Evolutionary conservation across 371 early-diverging fungal species (phyloP).

Genomic region (Mortierella sp.): DNA sequence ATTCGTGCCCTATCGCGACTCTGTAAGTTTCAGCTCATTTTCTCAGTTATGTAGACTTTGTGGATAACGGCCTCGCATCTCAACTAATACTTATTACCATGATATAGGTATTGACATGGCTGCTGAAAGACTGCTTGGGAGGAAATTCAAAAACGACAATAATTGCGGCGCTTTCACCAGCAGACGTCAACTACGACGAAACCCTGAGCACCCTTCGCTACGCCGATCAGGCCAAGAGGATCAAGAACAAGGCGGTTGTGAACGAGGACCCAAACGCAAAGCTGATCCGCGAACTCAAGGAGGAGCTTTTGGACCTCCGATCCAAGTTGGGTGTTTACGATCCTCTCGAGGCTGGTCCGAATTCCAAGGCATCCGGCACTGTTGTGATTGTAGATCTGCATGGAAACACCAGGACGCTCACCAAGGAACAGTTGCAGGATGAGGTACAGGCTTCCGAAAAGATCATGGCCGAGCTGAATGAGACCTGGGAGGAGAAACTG

Average conservation of each 20-base stretch:
- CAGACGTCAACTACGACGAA: conserved; percentile 83
- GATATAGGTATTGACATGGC: conserved; percentile 87
- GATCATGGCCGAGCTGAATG: conserved; percentile 84
- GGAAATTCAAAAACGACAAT: conserved; percentile 96
- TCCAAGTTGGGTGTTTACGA: conserved; percentile 75
- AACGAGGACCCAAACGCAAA: conserved; percentile 93
- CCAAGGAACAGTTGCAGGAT: conserved; percentile 79
- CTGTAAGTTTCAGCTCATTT: conserved; percentile 62
- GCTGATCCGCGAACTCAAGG: conserved; percentile 90
- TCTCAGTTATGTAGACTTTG: too few relatives aligned
- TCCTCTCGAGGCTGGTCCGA: conserved; percentile 62
- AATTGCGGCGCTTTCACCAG: conserved; percentile 90
- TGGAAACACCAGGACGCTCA: conserved; percentile 68
- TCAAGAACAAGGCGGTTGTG: conserved; percentile 93
- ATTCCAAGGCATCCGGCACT: conserved; percentile 28
- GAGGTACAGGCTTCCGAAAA: conserved; percentile 91
- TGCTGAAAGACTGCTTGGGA: conserved; percentile 94
- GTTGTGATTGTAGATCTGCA: conserved; percentile 65
- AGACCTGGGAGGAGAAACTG: conserved; percentile 91
- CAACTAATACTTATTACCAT: background rate
- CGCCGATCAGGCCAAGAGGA: conserved; percentile 94
- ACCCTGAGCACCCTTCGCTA: conserved; percentile 96
- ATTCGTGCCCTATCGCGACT: conserved; percentile 92
- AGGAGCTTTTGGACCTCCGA: conserved; percentile 83
- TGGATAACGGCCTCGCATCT: too few relatives aligned